A percentile compares a stretch with the other conserved stretches of the same genome.
Conservation (phyloP, 2,329 filamentous ascomycete species). For the Apiospora sp. region DNA sequence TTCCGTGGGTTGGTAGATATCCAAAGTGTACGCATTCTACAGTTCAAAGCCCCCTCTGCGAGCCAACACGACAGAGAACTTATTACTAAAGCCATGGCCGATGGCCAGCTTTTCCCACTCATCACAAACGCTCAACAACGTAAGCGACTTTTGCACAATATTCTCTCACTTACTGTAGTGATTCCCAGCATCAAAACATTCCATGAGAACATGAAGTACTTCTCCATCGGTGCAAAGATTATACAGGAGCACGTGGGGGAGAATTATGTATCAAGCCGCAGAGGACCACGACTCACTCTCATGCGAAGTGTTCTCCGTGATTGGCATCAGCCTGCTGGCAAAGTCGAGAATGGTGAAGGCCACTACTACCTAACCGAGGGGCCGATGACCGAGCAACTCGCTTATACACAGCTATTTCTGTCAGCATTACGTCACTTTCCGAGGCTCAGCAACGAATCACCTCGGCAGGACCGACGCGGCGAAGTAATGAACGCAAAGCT, state of each 20-base stretch:
- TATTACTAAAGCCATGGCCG: constrained; percentile 24
- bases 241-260: constrained; percentile 21
- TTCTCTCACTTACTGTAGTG: constrained; percentile 30
- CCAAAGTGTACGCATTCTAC: constrained; percentile 17
- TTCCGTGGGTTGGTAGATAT: not conserved
- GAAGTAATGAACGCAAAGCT: constrained; percentile 5
- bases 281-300: constrained; percentile 6
- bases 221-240: constrained; percentile 30
- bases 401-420: constrained; percentile 12
- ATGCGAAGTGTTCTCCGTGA: constrained; percentile 8
- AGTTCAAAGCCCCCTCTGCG: constrained; percentile 1
- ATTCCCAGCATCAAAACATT: constrained; percentile 33
- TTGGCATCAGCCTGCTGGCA: not conserved
- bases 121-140: constrained; percentile 26
- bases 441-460: constrained; percentile 18
- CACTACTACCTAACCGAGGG: not conserved
- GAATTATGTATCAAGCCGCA: not conserved
- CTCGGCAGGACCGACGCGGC: constrained; percentile 6
- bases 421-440: constrained; percentile 12
- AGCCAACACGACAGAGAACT: not conserved
- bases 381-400: constrained; percentile 15
- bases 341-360: constrained; percentile 1
- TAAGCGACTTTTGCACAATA: constrained; percentile 27
- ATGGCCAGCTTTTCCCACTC: constrained; percentile 28
- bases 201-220: constrained; percentile 32